Evolutionary conservation across 371 early-diverging fungal genomes (phyloP).

Genomic region (Choanephora cucurbitarum): DNA sequence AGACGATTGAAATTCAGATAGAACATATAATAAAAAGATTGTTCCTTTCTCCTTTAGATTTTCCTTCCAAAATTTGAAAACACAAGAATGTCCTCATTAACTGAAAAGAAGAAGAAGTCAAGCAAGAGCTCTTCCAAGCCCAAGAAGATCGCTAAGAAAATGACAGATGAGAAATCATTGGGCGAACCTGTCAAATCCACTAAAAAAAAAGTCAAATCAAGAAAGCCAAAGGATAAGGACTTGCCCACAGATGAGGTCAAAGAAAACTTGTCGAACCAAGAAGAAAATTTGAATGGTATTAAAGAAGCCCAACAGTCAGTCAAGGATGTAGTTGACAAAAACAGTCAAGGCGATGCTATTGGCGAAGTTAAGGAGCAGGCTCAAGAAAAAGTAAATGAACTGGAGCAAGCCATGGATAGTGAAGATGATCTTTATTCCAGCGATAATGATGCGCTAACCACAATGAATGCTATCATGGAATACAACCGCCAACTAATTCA

Average conservation of each 20-base stretch:
- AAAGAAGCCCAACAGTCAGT: too few species aligned
- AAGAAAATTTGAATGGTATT: not conserved
- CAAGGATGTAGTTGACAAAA: too few species aligned
- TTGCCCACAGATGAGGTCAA: slow-evolving; percentile 1
- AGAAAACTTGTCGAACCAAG: not conserved
- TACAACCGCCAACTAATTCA: slow-evolving; percentile 22
- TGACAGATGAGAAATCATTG: not conserved
- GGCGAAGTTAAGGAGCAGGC: not conserved
- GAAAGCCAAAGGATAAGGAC: not conserved
- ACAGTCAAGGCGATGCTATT: not conserved
- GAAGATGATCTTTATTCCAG: not conserved
- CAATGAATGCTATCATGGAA: slow-evolving; percentile 29
- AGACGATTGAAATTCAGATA: slow-evolving; percentile 1
- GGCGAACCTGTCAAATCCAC: slow-evolving; percentile 2
- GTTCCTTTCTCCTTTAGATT: slow-evolving; percentile 9
- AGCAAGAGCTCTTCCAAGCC: not conserved
- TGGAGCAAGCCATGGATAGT: not conserved
- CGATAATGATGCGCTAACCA: slow-evolving; percentile 10
- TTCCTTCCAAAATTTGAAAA: not conserved
- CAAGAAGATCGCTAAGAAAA: not conserved
- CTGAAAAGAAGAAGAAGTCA: slow-evolving; percentile 10
- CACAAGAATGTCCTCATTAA: slow-evolving; percentile 9
- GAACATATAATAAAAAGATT: not conserved
- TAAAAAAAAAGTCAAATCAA: not conserved
- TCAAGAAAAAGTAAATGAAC: not conserved